Evolutionary conservation across 257 asterid species (phyloP).

Genomic region (Lithospermum erythrorhizon): DNA sequence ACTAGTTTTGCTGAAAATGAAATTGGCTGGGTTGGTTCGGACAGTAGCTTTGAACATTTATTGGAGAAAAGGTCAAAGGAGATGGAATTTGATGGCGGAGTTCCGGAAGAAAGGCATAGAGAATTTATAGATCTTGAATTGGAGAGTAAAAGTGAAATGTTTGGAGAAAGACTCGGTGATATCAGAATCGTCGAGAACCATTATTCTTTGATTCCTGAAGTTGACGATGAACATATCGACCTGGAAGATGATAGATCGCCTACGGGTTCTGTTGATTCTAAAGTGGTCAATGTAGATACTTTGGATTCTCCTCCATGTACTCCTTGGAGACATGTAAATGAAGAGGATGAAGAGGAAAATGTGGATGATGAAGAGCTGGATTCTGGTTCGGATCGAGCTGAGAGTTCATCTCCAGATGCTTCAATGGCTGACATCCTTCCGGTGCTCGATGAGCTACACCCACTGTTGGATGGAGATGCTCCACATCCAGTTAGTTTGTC

Average conservation of each 20-base stretch:
- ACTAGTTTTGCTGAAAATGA: constrained; percentile 8
- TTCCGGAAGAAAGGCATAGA: constrained; percentile 14
- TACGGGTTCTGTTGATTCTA: constrained; percentile 58
- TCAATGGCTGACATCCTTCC: constrained; percentile 87
- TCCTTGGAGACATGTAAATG: constrained; percentile 31
- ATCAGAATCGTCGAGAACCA: constrained; percentile 1
- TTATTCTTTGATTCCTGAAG: constrained; percentile 3
- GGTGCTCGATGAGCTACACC: constrained; percentile 90
- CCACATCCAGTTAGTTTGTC: constrained; percentile 31
- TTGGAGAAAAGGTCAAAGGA: constrained; percentile 28
- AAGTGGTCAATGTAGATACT: constrained; percentile 59
- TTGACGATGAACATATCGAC: constrained; percentile 25
- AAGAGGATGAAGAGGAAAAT: constrained; percentile 20
- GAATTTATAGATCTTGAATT: constrained; percentile 3
- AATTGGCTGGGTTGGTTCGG: constrained; percentile 21
- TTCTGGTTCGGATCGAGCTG: constrained; percentile 64
- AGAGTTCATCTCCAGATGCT: constrained; percentile 91
- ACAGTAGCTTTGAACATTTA: constrained; percentile 21
- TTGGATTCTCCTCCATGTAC: constrained; percentile 32
- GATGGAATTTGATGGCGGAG: constrained; percentile 24
- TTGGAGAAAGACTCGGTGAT: constrained; percentile 25
- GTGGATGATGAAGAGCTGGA: constrained; percentile 24
- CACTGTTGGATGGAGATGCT: constrained; percentile 54
- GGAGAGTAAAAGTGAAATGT: constrained; percentile 14
- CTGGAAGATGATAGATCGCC: constrained; percentile 51